Conservation (phyloP, 1,284 basidiomycete species). For the Puccinia hordei region DNA sequence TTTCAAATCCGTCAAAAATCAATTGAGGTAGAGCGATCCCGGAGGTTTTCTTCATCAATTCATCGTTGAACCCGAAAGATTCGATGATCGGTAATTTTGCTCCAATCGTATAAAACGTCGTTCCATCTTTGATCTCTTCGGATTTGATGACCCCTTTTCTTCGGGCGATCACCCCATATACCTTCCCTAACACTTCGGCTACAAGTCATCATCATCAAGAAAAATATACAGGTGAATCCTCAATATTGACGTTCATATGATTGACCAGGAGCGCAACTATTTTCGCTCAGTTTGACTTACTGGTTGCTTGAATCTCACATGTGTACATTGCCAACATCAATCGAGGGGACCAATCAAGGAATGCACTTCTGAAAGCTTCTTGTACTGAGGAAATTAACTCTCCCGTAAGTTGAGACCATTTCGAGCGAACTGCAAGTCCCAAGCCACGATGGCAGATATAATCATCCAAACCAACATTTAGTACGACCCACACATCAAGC, state of each 20-base stretch:
- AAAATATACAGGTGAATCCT: not conserved
- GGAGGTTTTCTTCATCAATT: conserved; percentile 92
- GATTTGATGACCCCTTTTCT: conserved; percentile 87
- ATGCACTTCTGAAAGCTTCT: conserved; percentile 82
- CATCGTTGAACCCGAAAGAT: conserved; percentile 95
- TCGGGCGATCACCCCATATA: conserved; percentile 90
- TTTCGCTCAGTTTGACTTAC: conserved; percentile 63
- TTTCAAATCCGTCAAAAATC: conserved; percentile 72
- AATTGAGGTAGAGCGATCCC: conserved; percentile 95
- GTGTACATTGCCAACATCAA: conserved; percentile 98
- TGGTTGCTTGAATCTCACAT: conserved; percentile 97
- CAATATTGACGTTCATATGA: not conserved
- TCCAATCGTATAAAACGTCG: conserved; percentile 87
- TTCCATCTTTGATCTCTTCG: conserved; percentile 99
- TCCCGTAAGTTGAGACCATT: conserved; percentile 74
- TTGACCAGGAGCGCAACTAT: not conserved
- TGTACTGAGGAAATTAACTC: conserved; percentile 84
- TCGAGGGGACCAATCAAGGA: conserved; percentile 96
- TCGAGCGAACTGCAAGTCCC: conserved; percentile 65
- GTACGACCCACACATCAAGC: not conserved
- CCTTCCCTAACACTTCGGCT: conserved; percentile 97
- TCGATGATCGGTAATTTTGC: conserved; percentile 94
- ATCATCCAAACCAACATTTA: not conserved
- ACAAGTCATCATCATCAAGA: conserved; percentile 44
- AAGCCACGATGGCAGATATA: not conserved